Conservation (phyloP, 2,329 filamentous ascomycete species). For the Nemania bipapillata region DNA sequence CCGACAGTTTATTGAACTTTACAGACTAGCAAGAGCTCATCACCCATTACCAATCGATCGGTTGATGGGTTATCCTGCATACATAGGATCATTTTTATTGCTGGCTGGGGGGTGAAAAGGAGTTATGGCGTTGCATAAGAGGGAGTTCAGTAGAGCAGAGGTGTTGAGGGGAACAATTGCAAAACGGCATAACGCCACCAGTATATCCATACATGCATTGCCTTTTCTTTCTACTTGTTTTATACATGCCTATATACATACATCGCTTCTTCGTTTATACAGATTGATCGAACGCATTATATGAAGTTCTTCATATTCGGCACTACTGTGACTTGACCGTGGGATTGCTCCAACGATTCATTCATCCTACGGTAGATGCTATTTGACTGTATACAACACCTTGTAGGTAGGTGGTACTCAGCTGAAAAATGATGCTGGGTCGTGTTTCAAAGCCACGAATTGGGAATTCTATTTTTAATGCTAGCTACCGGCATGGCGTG, state of each 20-base stretch:
- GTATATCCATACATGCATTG: conserved; percentile 3
- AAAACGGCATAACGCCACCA: background rate
- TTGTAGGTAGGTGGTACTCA: background rate
- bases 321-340: no score
- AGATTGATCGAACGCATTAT: background rate
- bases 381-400: no score
- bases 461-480: background rate
- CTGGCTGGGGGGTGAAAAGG: conserved; percentile 18
- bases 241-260: no score
- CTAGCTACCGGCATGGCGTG: background rate
- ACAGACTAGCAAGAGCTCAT: background rate
- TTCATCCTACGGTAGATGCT: no score
- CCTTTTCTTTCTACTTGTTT: background rate
- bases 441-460: background rate
- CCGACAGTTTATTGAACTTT: background rate
- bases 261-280: background rate
- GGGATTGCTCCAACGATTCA: no score
- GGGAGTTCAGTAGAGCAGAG: background rate
- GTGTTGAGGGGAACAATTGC: background rate
- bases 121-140: conserved; percentile 30
- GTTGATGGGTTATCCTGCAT: background rate
- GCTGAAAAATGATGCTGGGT: background rate
- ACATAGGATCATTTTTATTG: conserved; percentile 11
- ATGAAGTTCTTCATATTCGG: background rate
- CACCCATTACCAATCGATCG: background rate